These are phyloP conservation scores for Corinectria fuckeliana DNA, from an alignment of 2,329 filamentous ascomycete species.

Conservation along the genomic window DNA sequence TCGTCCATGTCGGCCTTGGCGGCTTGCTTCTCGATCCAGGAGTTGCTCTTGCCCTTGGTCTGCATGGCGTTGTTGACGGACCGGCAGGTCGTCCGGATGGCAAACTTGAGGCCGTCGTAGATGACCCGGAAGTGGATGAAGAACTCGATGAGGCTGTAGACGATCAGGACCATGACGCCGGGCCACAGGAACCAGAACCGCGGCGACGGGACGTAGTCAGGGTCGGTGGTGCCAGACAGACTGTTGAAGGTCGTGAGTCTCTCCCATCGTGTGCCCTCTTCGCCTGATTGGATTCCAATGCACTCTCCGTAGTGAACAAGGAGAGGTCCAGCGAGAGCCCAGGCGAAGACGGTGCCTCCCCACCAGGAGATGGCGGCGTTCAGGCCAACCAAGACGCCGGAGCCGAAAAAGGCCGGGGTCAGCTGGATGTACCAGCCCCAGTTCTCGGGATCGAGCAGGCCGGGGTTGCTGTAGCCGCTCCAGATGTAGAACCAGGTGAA, in stretches of 20 bases:
- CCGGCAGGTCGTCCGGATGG: constrained; percentile 39
- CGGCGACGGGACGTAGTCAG: constrained; percentile 44
- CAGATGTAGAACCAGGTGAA: constrained; percentile 63
- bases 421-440: constrained; percentile 68
- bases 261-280: constrained; percentile 41
- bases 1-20: constrained; percentile 41
- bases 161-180: constrained; percentile 52
- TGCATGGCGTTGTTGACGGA: constrained; percentile 42
- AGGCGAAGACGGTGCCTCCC: constrained; percentile 60
- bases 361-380: constrained; percentile 66
- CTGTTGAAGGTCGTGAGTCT: constrained; percentile 40
- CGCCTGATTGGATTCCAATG: constrained; percentile 49
- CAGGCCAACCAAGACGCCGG: constrained; percentile 55
- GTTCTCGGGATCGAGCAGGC: constrained; percentile 58
- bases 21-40: constrained; percentile 46
- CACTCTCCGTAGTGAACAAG: constrained; percentile 58
- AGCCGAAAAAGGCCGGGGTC: constrained; percentile 68
- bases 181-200: constrained; percentile 54
- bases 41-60: constrained; percentile 40
- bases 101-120: constrained; percentile 44
- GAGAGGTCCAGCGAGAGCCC: constrained; percentile 57
- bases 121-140: constrained; percentile 48
- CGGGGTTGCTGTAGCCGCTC: constrained; percentile 57
- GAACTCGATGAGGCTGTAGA: constrained; percentile 50
- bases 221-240: constrained; percentile 39